A percentile compares a stretch with the other conserved stretches of the same genome.
Evolutionary conservation across 2,329 filamentous ascomycete species (phyloP).

Genomic region (Colletotrichum sp.): DNA sequence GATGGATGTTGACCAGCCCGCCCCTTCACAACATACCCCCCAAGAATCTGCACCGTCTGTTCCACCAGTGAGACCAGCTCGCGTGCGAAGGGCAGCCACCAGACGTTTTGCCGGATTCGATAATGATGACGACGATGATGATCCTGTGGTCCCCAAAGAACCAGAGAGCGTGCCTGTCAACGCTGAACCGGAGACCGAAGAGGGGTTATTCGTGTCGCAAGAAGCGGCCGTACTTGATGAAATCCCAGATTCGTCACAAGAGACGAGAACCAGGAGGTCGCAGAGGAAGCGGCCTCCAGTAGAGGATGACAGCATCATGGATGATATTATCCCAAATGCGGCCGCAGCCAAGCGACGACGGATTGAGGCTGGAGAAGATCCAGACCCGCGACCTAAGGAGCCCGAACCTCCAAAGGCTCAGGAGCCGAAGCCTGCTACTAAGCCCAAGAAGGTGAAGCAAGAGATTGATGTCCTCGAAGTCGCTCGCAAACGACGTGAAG

Average conservation of each 20-base stretch:
- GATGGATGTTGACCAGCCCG: slow-evolving; percentile 30
- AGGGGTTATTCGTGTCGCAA: slow-evolving; percentile 64
- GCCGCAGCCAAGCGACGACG: slow-evolving; percentile 81
- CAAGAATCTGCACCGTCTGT: slow-evolving; percentile 23
- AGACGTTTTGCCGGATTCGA: slow-evolving; percentile 79
- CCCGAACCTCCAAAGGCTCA: slow-evolving; percentile 30
- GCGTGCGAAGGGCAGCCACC: slow-evolving; percentile 26
- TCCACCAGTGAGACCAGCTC: slow-evolving; percentile 24
- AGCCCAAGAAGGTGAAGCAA: slow-evolving; percentile 55
- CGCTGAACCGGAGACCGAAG: slow-evolving; percentile 43
- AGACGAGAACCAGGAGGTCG: slow-evolving; percentile 25
- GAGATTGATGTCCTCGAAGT: slow-evolving; percentile 74
- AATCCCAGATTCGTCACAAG: slow-evolving; percentile 23
- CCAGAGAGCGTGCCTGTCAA: slow-evolving; percentile 2
- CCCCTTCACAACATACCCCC: slow-evolving; percentile 1
- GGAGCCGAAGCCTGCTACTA: slow-evolving; percentile 30
- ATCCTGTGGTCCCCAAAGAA: slow-evolving; percentile 34
- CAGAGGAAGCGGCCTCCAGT: slow-evolving; percentile 52
- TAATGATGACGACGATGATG: slow-evolving; percentile 44
- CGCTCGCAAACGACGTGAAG: slow-evolving; percentile 63
- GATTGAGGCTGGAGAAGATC: slow-evolving; percentile 62
- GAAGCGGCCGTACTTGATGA: slow-evolving; percentile 25
- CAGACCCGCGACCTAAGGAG: slow-evolving; percentile 36
- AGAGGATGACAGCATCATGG: slow-evolving; percentile 64
- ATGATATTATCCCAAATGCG: slow-evolving; percentile 77